These are phyloP conservation scores for Stephanodiscus minutulus DNA, from an alignment of 108 stramenopile species.

Conservation along the genomic window DNA sequence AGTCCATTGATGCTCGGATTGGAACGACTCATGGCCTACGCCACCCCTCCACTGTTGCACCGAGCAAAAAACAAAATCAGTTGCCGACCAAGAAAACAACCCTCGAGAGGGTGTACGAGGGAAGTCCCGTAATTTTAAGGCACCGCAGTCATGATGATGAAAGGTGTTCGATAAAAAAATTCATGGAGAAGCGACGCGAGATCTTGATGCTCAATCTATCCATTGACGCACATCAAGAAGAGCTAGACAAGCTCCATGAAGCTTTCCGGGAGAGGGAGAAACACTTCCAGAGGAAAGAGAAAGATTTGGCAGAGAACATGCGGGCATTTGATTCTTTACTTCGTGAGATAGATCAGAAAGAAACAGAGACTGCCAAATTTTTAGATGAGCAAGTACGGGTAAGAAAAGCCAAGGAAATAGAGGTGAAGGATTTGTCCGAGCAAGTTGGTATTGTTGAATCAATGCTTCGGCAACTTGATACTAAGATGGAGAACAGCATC, in stretches of 20 bases:
- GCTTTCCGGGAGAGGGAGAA: slow-evolving; percentile 4
- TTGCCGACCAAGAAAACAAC: too few relatives aligned
- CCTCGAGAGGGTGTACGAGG: too few relatives aligned
- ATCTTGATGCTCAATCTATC: slow-evolving; percentile 28
- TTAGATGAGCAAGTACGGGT: slow-evolving; percentile 10
- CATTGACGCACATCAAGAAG: slow-evolving; percentile 20
- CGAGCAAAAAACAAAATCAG: too few relatives aligned
- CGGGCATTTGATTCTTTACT: slow-evolving; percentile 12
- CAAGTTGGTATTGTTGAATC: not conserved
- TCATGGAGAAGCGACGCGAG: slow-evolving; percentile 18
- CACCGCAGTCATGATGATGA: not conserved
- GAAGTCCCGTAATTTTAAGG: too few relatives aligned
- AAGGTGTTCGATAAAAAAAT: slow-evolving; percentile 14
- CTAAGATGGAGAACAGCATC: not conserved
- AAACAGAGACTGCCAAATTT: slow-evolving; percentile 4
- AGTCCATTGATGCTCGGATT: slow-evolving; percentile 23
- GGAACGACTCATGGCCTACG: not conserved
- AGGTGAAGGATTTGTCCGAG: not conserved
- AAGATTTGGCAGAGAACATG: slow-evolving; percentile 7
- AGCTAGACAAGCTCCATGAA: slow-evolving; percentile 13
- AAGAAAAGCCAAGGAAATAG: not conserved
- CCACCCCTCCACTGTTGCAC: not conserved
- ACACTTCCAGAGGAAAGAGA: slow-evolving; percentile 18
- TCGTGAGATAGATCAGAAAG: slow-evolving; percentile 17
- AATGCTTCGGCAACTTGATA: not conserved